Evolutionary conservation across 176 grass and related monocot species (phyloP).

Genomic region (Pontederia paniculata): DNA sequence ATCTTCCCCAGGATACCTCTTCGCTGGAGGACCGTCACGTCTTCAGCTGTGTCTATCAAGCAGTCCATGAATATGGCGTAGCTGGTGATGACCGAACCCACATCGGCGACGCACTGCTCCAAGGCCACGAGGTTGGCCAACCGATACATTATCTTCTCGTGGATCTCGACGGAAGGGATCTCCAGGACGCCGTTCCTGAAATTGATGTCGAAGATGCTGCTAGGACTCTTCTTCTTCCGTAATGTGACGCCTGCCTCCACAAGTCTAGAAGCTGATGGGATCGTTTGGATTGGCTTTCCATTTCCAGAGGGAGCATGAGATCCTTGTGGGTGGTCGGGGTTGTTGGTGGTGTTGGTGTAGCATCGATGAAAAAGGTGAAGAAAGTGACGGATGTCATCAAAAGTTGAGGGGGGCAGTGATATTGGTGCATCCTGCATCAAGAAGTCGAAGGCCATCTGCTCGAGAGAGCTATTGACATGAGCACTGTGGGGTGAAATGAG

Average conservation of each 20-base stretch:
- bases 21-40: background rate
- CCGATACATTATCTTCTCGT: background rate
- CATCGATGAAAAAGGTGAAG: background rate
- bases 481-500: background rate
- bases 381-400: background rate
- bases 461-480: too few species aligned
- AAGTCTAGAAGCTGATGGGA: background rate
- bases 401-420: too few species aligned
- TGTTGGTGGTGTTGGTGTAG: background rate
- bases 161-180: background rate
- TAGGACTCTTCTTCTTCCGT: background rate
- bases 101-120: background rate
- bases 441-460: too few species aligned
- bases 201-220: background rate
- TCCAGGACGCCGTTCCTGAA: background rate
- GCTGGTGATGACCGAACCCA: background rate
- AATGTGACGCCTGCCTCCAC: background rate
- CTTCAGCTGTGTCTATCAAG: background rate
- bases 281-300: background rate
- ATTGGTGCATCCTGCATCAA: too few species aligned
- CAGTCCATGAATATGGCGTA: slow-evolving; percentile 1
- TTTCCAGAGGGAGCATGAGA: too few species aligned
- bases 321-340: too few species aligned
- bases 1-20: background rate
- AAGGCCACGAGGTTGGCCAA: background rate